Evolutionary conservation across 23 red algal genomes (phyloP).

Genomic region (Chondrus crispus): DNA sequence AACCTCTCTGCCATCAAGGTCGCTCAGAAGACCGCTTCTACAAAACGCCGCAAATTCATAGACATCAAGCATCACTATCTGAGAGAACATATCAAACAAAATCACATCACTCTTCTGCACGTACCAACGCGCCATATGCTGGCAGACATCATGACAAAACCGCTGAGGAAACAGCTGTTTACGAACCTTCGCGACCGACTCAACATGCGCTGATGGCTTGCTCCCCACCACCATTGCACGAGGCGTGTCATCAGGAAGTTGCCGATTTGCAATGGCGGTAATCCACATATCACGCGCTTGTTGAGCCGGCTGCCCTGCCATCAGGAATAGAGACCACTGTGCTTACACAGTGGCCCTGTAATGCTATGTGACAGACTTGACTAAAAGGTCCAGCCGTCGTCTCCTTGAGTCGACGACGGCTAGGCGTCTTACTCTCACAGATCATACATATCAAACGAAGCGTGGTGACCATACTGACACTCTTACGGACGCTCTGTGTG

Average conservation of each 20-base stretch:
- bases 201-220: background rate
- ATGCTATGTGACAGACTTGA: too few species aligned
- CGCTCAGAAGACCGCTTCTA: background rate
- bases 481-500: too few species aligned
- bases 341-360: too few species aligned
- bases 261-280: too few species aligned
- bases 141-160: conserved; percentile 8
- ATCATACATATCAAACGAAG: too few species aligned
- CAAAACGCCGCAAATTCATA: conserved; percentile 41
- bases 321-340: too few species aligned
- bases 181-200: background rate
- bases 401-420: too few species aligned
- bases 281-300: too few species aligned
- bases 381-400: too few species aligned
- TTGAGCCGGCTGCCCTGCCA: too few species aligned
- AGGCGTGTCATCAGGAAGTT: conserved; percentile 46
- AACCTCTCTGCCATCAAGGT: background rate
- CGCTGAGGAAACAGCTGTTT: background rate
- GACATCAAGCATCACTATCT: conserved; percentile 26
- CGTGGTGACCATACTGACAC: too few species aligned
- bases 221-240: background rate
- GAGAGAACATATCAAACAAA: background rate
- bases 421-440: too few species aligned
- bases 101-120: background rate
- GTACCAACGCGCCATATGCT: background rate